Base-by-base conservation (phyloP, 140 eudicot genomes). In the Flaveria floridana region DNA sequence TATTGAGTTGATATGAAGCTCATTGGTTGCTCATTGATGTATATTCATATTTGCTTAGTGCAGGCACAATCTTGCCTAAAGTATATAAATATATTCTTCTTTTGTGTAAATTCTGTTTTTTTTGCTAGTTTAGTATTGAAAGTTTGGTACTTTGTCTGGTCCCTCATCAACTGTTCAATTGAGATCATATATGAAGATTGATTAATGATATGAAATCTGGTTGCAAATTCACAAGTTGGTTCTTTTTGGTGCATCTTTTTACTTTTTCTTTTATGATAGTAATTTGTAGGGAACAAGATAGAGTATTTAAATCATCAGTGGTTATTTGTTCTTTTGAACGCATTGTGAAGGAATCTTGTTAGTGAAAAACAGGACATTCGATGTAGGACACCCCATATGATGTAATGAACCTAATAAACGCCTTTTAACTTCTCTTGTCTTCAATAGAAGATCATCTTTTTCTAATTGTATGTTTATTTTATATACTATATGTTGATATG, bases 21-120 rank as follows among this genome's bases (percentile, higher is more conserved):
- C 23, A 23, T 9, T 46, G 58, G 63, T 51, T 75, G 42, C 11
- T 48, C 51, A 62, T 75, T 75, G 72, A 3, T 74, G 72, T 74
- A 48, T 16, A 6, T 19, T 18, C 7, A 52, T 11, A 19, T 12
- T 13, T 78, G 65, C 19, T 68, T 26, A 28, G 30, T 20, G 65
- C 71, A 41, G 26, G 66, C 77, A 70, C 16, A 61, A 78, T 70
- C 72, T 62, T 77, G 53, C 51, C 16, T 28, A 78, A 70, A 62
- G 48, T 34, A 34, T 15, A 41, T 15, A 48, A 21, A 28, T 61
- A 62, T 71, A 62, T 71, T 13, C 53, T 65, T 57, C 69, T 50
- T 65, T 61, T 62, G 63, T 68, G 70, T 46, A 55, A 39, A 44
- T 19, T 78, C 6, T 59, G 66, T 14, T 63, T 63, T 28, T 21